Evolutionary conservation across 164 flowering plant species (phyloP).

Genomic region (Nymphaea colorata): DNA sequence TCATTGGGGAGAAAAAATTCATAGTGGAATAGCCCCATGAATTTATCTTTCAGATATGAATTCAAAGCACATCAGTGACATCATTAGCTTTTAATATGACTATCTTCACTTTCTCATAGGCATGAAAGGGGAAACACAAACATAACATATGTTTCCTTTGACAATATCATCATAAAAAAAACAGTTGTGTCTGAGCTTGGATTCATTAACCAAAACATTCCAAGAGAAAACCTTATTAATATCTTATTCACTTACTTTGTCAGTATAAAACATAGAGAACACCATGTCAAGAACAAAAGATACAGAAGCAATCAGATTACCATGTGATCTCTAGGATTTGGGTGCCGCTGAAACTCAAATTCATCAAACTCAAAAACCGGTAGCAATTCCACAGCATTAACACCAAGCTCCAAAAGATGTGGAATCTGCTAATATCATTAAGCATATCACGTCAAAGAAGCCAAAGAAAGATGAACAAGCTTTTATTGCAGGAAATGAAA

Average conservation of each 20-base stretch:
- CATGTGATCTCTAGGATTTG: constrained; percentile 93
- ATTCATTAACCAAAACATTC: no score
- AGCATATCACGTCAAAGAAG: constrained; percentile 6
- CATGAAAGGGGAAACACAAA: no score
- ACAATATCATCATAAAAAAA: no score
- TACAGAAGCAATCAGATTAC: constrained; percentile 21
- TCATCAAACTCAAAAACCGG: constrained; percentile 98
- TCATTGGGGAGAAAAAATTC: constrained; percentile 99
- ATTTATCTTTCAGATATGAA: constrained; percentile 41
- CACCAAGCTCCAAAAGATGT: constrained; percentile 86
- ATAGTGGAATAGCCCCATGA: constrained; percentile 98
- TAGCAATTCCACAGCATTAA: constrained; percentile 89
- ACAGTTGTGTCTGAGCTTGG: no score
- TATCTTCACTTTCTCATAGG: no score
- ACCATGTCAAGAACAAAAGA: background rate
- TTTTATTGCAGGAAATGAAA: no score
- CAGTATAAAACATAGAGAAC: no score
- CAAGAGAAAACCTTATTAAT: no score
- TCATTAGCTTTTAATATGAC: no score
- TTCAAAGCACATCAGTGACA: no score
- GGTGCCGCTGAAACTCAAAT: constrained; percentile 78
- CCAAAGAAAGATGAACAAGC: constrained; percentile 4
- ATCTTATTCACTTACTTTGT: no score
- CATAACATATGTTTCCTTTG: no score
- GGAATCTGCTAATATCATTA: constrained; percentile 44